These are phyloP conservation scores for Delphinella strobiligena DNA, from an alignment of 2,329 filamentous ascomycete genomes.

Conservation along the genomic window DNA sequence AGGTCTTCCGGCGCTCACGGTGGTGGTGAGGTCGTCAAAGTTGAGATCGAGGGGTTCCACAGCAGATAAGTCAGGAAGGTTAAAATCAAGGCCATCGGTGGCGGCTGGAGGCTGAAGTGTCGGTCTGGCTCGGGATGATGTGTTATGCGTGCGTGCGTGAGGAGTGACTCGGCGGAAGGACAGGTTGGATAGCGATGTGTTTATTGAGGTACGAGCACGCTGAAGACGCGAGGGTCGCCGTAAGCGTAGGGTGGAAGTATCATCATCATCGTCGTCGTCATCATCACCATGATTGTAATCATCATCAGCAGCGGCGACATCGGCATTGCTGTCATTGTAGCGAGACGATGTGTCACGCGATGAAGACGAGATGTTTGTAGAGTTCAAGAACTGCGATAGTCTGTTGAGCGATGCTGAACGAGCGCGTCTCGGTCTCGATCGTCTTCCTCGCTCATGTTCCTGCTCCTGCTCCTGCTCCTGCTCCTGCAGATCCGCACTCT, in stretches of 20 bases:
- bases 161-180: conserved; percentile 2
- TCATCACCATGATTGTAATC: neutral
- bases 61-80: conserved; percentile 8
- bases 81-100: conserved; percentile 6
- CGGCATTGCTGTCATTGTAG: too few relatives aligned
- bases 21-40: conserved; percentile 22
- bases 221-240: conserved; percentile 7
- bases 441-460: neutral
- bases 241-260: too few relatives aligned
- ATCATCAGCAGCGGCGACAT: too few relatives aligned
- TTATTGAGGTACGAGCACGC: conserved; percentile 6
- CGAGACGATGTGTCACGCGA: too few relatives aligned
- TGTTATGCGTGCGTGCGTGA: neutral
- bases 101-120: conserved; percentile 1
- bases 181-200: conserved; percentile 2
- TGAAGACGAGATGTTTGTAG: conserved; percentile 13
- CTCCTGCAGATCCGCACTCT: neutral
- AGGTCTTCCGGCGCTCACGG: conserved; percentile 11
- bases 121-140: neutral
- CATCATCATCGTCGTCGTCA: neutral
- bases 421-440: conserved; percentile 10
- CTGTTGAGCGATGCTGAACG: conserved; percentile 19
- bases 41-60: conserved; percentile 26
- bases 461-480: neutral
- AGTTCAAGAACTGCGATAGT: conserved; percentile 20